Conservation (phyloP, 805 yeast genomes). For the Ogataea trehalophila region DNA sequence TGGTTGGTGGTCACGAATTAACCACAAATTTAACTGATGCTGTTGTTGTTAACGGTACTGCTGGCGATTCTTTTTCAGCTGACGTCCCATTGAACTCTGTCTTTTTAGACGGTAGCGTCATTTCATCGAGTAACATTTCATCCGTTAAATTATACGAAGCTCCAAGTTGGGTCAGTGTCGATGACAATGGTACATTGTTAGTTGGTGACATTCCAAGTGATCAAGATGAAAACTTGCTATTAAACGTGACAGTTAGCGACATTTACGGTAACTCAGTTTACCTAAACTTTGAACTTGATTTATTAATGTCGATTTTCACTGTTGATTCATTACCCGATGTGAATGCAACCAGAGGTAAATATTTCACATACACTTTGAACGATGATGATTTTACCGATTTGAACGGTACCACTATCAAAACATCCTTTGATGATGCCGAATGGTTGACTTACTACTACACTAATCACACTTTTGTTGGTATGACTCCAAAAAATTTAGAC, state of each 20-base stretch:
- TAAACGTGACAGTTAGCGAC: conserved; percentile 57
- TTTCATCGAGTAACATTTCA: conserved; percentile 50
- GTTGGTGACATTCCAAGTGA: conserved; percentile 54
- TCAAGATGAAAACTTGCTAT: conserved; percentile 33
- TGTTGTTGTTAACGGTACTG: conserved; percentile 62
- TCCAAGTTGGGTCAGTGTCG: conserved; percentile 57
- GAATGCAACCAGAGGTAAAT: conserved; percentile 64
- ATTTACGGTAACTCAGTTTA: conserved; percentile 54
- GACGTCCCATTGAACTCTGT: conserved; percentile 61
- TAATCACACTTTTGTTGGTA: conserved; percentile 67
- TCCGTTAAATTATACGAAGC: conserved; percentile 42
- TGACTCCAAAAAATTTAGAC: conserved; percentile 50
- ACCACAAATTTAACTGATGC: conserved; percentile 59
- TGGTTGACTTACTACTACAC: conserved; percentile 66
- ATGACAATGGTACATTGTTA: conserved; percentile 34
- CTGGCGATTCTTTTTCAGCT: conserved; percentile 47
- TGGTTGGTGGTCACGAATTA: conserved; percentile 86
- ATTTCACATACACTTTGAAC: conserved; percentile 51
- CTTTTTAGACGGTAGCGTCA: conserved; percentile 53
- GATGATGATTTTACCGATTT: conserved; percentile 54
- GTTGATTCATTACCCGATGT: conserved; percentile 46
- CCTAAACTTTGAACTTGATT: conserved; percentile 52
- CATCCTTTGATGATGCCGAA: conserved; percentile 35
- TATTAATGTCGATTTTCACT: conserved; percentile 52
- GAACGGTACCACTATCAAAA: conserved; percentile 43